Evolutionary conservation across 306 rosid species (phyloP).

Genomic region (Pyrus pyrifolia): DNA sequence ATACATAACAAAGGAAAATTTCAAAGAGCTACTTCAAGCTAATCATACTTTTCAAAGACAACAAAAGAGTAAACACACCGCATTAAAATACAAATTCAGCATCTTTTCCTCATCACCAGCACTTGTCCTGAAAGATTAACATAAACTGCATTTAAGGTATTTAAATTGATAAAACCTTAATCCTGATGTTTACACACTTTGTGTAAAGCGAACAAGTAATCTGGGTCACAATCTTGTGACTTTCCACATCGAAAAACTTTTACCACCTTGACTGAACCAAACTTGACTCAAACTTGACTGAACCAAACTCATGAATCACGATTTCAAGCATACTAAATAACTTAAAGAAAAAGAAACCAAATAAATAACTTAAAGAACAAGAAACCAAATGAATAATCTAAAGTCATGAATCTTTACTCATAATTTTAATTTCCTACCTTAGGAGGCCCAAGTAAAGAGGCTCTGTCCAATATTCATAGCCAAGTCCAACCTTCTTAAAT

Average conservation of each 20-base stretch:
- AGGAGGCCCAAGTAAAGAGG: conserved; percentile 77
- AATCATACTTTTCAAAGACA: not conserved
- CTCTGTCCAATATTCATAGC: conserved; percentile 85
- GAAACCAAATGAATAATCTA: not conserved
- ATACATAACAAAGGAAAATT: conserved; percentile 1
- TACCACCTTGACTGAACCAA: not conserved
- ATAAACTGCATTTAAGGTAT: conserved; percentile 5
- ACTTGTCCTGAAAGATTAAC: conserved; percentile 50
- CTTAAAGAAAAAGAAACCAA: not conserved
- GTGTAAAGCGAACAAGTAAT: not conserved
- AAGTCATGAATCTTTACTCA: not conserved
- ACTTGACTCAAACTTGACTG: not conserved
- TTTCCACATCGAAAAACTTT: not conserved
- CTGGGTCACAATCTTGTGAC: not conserved
- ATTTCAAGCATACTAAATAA: not conserved
- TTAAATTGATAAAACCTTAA: conserved; percentile 1
- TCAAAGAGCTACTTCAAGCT: conserved; percentile 3
- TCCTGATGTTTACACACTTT: not conserved
- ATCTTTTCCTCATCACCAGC: conserved; percentile 80
- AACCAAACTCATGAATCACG: not conserved
- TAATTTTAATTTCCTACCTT: conserved; percentile 32
- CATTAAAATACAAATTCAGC: conserved; percentile 65
- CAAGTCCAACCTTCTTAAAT: conserved; percentile 80
- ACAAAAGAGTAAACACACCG: conserved; percentile 41
- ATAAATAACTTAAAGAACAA: not conserved